phyloP scores from a whole-genome alignment of 495 filamentous ascomycete species.

The Penicillium taxi region DNA sequence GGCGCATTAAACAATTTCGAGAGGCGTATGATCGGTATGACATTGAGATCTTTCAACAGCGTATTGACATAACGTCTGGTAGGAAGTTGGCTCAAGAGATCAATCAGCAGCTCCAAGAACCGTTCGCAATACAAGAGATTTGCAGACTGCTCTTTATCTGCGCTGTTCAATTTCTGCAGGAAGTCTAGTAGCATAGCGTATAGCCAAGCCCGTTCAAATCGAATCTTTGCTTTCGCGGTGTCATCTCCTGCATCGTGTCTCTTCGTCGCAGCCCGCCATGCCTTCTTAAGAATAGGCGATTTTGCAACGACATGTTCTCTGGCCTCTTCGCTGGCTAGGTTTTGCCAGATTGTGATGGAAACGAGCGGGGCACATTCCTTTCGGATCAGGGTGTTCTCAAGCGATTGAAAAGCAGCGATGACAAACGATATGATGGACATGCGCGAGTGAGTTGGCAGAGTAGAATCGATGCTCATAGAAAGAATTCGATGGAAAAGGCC shows the following conservation, averaged over 20 bases:
- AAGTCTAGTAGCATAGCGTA: constrained; percentile 83
- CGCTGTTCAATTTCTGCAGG: constrained; percentile 59
- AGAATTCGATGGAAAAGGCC: constrained; percentile 82
- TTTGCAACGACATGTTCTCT: constrained; percentile 63
- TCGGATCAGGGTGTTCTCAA: constrained; percentile 80
- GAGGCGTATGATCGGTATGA: constrained; percentile 72
- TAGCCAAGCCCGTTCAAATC: constrained; percentile 92
- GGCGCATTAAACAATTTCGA: constrained; percentile 70
- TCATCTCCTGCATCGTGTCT: constrained; percentile 86
- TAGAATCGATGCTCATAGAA: constrained; percentile 77
- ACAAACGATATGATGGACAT: constrained; percentile 79
- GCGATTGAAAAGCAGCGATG: constrained; percentile 85
- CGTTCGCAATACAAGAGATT: constrained; percentile 82
- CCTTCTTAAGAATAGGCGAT: constrained; percentile 64
- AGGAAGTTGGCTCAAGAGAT: constrained; percentile 87
- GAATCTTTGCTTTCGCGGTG: constrained; percentile 62
- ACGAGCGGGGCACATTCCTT: constrained; percentile 96
- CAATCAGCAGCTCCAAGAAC: constrained; percentile 83
- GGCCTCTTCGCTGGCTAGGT: constrained; percentile 64
- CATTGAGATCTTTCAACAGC: constrained; percentile 80
- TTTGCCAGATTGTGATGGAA: constrained; percentile 92
- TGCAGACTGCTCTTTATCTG: constrained; percentile 43
- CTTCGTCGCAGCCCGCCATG: constrained; percentile 83
- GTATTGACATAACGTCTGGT: constrained; percentile 92
- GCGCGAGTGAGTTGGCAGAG: constrained; percentile 60